Percentiles rank a stretch among this genome's conserved stretches.
Conservation (phyloP, 1,284 basidiomycete genomes). For the Marasmius oreades region DNA sequence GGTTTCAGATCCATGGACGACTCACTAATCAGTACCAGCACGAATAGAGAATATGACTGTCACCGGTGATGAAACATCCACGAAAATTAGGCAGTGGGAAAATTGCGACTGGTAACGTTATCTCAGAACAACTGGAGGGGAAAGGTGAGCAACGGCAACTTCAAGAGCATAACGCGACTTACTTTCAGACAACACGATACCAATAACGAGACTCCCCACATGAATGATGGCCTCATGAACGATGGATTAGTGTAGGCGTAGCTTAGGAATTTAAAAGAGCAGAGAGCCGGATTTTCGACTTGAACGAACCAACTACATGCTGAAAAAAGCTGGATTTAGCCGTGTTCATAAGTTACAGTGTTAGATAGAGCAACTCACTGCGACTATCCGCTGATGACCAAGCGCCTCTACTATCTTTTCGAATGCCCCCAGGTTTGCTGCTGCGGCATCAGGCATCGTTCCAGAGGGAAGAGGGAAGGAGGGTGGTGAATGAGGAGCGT, state of each 20-base stretch:
- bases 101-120: background rate
- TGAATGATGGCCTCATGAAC: background rate
- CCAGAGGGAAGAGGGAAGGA: too few relatives aligned
- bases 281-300: background rate
- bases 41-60: background rate
- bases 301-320: too few relatives aligned
- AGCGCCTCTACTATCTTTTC: too few relatives aligned
- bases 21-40: background rate
- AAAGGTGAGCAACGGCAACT: too few relatives aligned
- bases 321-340: background rate
- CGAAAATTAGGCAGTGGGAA: background rate
- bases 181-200: background rate
- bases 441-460: too few relatives aligned
- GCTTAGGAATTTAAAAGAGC: too few relatives aligned
- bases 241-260: background rate
- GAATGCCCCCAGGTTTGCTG: too few relatives aligned
- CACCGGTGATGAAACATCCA: background rate
- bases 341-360: background rate
- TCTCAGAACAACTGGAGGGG: background rate
- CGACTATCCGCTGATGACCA: background rate
- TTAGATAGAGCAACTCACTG: background rate
- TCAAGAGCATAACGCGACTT: background rate
- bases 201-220: background rate
- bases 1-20: background rate
- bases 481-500: too few relatives aligned